Base-by-base conservation (phyloP, 2,329 filamentous ascomycete species). In the Trichoderma hamatum region DNA sequence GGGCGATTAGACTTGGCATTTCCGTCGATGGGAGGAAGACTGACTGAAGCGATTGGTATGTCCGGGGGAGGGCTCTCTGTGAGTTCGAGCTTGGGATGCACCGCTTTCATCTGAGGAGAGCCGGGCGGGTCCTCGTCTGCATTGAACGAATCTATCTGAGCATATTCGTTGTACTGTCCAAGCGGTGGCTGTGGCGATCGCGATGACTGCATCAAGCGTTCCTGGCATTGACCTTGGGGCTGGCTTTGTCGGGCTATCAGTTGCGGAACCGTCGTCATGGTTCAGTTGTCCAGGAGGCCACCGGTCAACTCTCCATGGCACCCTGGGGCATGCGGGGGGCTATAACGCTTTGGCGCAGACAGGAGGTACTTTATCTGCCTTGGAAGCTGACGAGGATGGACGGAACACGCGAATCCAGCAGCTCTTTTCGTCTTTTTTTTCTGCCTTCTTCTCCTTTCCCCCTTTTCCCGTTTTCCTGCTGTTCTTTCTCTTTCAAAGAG, bases 1-100 rank as follows among this genome's bases (percentile, higher is more conserved):
- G 77, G 82, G 72, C 79, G 80, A 83, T 82, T 80, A 82, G 82
- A 84, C 76, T 82, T 83, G 78, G 79, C 77, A 85, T 85, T 74
- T 84, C 73, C 73, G 75, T 74, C 74, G 75, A 69, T 68, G 56
- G 71, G 76, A 72, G 69, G 72, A 74, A 74, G 72, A 79, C 77
- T 79, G 73, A 79, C 78, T 79, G 78, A 76, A 69, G 74, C 71
- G 72, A 72, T 68, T 72, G 76, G 77, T 68, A 75, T 84, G 79
- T 78, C 74, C 72, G 76, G 78, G 28, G 76, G 74, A 68, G 77
- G 78, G 74, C 75, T 79, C 69, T 74, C 75, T 58, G 75, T 76
- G 51, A 72, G 74, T 71, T 76, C 74, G 72, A 79, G 74, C 66
- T 71, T 79, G 52, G 76, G 77, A 72, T 74, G 76, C 70, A 78